Conservation (phyloP, 2,329 filamentous ascomycete genomes). For the Rutstroemia sp. region DNA sequence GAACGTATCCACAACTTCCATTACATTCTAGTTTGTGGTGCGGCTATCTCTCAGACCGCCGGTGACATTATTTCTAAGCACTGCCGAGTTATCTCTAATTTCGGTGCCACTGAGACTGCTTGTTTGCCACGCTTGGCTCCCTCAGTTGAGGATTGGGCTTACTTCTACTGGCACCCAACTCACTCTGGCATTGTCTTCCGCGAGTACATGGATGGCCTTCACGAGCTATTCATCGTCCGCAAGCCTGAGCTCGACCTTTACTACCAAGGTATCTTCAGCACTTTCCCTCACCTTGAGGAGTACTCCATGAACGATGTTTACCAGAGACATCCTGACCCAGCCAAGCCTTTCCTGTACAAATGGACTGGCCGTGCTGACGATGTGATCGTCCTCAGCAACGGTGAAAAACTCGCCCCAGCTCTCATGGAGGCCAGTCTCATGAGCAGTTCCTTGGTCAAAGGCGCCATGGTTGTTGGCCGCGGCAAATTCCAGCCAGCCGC, state of each 20-base stretch:
- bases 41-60: constrained; percentile 17
- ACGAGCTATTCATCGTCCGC: constrained; percentile 11
- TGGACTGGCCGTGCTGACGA: constrained; percentile 15
- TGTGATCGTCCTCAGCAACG: constrained; percentile 27
- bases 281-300: constrained; percentile 14
- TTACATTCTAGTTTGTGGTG: constrained; percentile 18
- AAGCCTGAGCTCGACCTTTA: constrained; percentile 12
- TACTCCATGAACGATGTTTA: constrained; percentile 16
- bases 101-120: constrained; percentile 20
- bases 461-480: constrained; percentile 32
- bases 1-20: constrained; percentile 16
- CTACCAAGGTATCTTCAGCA: constrained; percentile 14
- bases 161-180: constrained; percentile 20
- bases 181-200: constrained; percentile 12
- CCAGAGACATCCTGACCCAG: constrained; percentile 13
- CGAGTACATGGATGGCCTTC: constrained; percentile 12
- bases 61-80: constrained; percentile 14
- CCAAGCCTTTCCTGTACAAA: constrained; percentile 12
- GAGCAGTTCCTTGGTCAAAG: constrained; percentile 28
- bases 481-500: constrained; percentile 12
- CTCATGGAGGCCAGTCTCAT: constrained; percentile 33
- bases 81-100: constrained; percentile 14
- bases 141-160: constrained; percentile 19
- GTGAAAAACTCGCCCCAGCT: constrained; percentile 38
- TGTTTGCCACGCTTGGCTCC: constrained; percentile 13